Base-by-base conservation (phyloP, 1,284 basidiomycete species). In the Hortiboletus rubellus region DNA sequence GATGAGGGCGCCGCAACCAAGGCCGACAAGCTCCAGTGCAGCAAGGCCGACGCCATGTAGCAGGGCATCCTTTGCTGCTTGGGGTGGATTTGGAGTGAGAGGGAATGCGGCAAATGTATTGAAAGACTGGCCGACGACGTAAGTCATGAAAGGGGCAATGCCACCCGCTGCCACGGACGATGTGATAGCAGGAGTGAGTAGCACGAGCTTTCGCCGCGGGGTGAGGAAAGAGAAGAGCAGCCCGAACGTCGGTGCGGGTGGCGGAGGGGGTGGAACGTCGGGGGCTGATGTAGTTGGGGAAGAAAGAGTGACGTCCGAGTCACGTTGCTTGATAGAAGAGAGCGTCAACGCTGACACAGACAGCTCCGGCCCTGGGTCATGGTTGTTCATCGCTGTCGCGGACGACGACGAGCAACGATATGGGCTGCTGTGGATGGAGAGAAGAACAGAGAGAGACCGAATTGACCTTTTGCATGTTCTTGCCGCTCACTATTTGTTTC, bases 61-160 rank as follows among this genome's bases (percentile, higher is more conserved):
- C 11, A 95, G 79, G 5, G 74, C 68, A 48, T 80, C 69, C 62
- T 85, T 84, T 61, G 75, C 83, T 48, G 72, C 68, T 52, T 79
- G 72, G 3, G 80, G 72, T 9, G 78, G 80, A 57, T 75, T 76
- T 46, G 75, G 76, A 59, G 69, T 74, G 57, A 78, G 73, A n/a
- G 81, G 81, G 65, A 84, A 87, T 0, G 77, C 74, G 46, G 72
- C 83, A 75, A 97, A 95, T 0, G 87, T 81, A 64, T 91, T 82
- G 76, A 98, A 97, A 7, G 88, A 86, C 52, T 90, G 82, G 33
- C 96, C 96, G 61, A 98, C 79, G 61, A 96, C 84, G 52, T 85
- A 82, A 7, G 96, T 96, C 94, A 98, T 98, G 78, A 92, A 92
- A 1, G 96, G 93, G 0, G 92, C 93, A 38, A 98, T 80, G 38